Evolutionary conservation across 2,329 filamentous ascomycete species (phyloP).

Genomic region (Epichloe amarillans): DNA sequence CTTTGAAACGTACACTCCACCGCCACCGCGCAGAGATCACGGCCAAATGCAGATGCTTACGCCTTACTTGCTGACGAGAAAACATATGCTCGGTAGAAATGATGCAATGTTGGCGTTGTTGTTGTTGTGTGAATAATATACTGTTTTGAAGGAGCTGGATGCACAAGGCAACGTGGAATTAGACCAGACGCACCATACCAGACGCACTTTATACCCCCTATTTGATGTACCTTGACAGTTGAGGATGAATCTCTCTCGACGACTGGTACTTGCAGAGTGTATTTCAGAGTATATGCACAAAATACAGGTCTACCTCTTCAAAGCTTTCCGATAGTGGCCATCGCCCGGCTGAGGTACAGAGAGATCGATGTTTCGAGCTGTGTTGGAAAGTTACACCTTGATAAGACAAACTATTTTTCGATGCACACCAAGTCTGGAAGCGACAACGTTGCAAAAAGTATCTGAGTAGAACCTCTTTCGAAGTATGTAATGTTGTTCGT

Average conservation of each 20-base stretch:
- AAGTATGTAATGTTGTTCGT: background rate
- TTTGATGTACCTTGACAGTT: too few species aligned
- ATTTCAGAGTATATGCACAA: too few species aligned
- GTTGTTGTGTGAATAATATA: background rate
- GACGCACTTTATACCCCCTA: background rate
- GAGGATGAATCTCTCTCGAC: too few species aligned
- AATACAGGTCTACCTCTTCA: too few species aligned
- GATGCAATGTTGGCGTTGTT: too few species aligned
- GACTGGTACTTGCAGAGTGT: too few species aligned
- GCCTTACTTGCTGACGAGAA: background rate
- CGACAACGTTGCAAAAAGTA: background rate
- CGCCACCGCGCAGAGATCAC: background rate
- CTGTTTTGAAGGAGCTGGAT: too few species aligned
- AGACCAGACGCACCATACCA: background rate
- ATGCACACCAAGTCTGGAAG: background rate
- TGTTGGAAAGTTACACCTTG: background rate
- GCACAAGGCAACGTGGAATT: background rate
- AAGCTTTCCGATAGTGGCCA: too few species aligned
- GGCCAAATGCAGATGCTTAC: background rate
- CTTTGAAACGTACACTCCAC: background rate
- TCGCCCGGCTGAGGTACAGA: too few species aligned
- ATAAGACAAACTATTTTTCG: background rate
- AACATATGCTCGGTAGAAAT: background rate
- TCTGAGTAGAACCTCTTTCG: background rate
- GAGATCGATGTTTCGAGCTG: too few species aligned